Base-by-base conservation (phyloP, 441 rosid genomes). In the Syzygium syzygioides region DNA sequence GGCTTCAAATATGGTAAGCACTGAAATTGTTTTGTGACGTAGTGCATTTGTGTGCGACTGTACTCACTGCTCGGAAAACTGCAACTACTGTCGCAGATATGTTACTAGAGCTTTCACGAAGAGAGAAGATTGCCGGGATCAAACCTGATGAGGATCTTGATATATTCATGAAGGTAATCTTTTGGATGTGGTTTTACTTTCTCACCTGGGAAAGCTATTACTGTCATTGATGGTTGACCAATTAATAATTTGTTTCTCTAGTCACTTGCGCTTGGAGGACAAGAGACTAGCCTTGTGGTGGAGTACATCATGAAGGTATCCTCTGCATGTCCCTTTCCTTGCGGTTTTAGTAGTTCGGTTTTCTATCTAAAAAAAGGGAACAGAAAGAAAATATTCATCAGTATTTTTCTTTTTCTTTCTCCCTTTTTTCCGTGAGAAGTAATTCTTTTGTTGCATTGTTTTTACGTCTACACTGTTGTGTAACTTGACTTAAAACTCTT, bases 131-230 rank as follows among this genome's bases (percentile, higher is more conserved):
- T 79, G 95, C 98, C 57, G 99, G 98, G 88, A 97, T 98, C 88
- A 96, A 96, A 91, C 99, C 99, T 86, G 98, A 98, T 93, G 99
- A 96, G 92, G 99, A 98, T 93, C 99, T 98, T 89, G 99, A 98
- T 90, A 96, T 98, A 91, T 97, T 98, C 92, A 96, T 98, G 98
- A 98, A 98, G 99, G 99, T 97, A 91, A 30, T 86, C 55, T 83
- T 71, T 57, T 20, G 88, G 59, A 88, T n/a, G 66, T 88, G 30
- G 15, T 37, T 71, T 32, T 85, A 30, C n/a, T 86, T 76, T 68
- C 52, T 85, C 71, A 30, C n/a, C 86, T 11, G 30, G 56, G 41
- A 55, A 52, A 64, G 84, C 59, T 54, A 85, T 85, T 52, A 55
- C 48, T 25, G 87, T 56, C n/a, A 17, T 62, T 54, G 76, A 84